phyloP scores from a whole-genome alignment of 2,329 filamentous ascomycete genomes.

The Malbranchea cinnamomea region DNA sequence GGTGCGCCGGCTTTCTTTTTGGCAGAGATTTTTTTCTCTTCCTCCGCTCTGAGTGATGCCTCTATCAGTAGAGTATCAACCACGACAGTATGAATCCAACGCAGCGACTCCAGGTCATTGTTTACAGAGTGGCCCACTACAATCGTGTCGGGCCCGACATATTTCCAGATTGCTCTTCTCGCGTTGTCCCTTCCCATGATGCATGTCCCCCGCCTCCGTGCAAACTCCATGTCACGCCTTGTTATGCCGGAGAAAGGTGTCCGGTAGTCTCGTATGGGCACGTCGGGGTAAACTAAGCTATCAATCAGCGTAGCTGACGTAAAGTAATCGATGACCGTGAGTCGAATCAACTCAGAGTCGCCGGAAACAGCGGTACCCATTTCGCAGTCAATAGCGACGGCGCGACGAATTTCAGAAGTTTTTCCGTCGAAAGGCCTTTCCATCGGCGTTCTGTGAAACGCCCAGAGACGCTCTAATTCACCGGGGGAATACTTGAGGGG shows the following conservation, averaged over 20 bases:
- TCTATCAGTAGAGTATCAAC: conserved; percentile 30
- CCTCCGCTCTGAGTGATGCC: conserved; percentile 4
- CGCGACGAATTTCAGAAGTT: conserved; percentile 3
- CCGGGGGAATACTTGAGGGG: not conserved
- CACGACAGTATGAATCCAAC: conserved; percentile 34
- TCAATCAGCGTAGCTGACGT: conserved; percentile 33
- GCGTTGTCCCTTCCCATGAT: conserved; percentile 29
- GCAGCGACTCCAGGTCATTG: conserved; percentile 29
- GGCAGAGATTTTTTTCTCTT: not conserved
- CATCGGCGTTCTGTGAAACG: conserved; percentile 1
- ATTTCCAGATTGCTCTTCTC: conserved; percentile 28
- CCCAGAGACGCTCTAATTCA: not conserved
- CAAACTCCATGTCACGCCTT: conserved; percentile 13
- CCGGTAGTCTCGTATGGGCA: conserved; percentile 34
- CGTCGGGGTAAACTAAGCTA: conserved; percentile 33
- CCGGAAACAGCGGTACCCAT: conserved; percentile 34
- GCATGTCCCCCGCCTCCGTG: conserved; percentile 19
- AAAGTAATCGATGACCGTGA: conserved; percentile 38
- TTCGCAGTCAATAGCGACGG: conserved; percentile 39
- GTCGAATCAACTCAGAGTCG: conserved; percentile 36
- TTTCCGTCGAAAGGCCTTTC: not conserved
- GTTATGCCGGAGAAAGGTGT: conserved; percentile 37
- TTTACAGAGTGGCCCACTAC: conserved; percentile 33
- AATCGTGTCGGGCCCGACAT: conserved; percentile 32
- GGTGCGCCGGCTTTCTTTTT: not conserved